These are phyloP conservation scores for Crepidotus variabilis DNA, from an alignment of 768 basidiomycete genomes.

Conservation along the genomic window DNA sequence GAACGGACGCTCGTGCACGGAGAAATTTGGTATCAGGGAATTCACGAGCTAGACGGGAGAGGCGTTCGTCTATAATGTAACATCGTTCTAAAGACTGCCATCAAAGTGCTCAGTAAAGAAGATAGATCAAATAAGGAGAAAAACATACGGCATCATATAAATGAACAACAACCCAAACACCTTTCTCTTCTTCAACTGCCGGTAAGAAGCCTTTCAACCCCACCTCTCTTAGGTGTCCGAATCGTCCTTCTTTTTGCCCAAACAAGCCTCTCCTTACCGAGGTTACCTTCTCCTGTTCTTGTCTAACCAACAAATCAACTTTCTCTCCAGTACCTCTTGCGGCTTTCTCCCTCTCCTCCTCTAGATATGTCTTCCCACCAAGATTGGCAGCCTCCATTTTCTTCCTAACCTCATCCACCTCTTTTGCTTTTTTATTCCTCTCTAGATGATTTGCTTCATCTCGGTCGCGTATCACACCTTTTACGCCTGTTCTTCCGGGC, in stretches of 20 bases:
- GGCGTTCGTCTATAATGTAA: slow-evolving; percentile 61
- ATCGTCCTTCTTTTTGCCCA: slow-evolving; percentile 29
- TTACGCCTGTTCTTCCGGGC: slow-evolving; percentile 83
- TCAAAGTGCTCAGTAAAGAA: slow-evolving; percentile 4
- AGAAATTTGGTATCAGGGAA: slow-evolving; percentile 77
- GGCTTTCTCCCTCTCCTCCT: slow-evolving; percentile 65
- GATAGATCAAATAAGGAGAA: not conserved
- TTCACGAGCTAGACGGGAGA: slow-evolving; percentile 64
- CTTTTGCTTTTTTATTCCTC: slow-evolving; percentile 47
- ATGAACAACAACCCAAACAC: slow-evolving; percentile 82
- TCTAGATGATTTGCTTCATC: slow-evolving; percentile 60
- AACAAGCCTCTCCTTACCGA: slow-evolving; percentile 36
- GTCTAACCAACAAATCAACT: slow-evolving; percentile 40
- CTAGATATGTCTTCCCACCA: slow-evolving; percentile 69
- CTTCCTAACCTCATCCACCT: slow-evolving; percentile 47
- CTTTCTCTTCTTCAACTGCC: slow-evolving; percentile 72
- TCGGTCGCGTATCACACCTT: slow-evolving; percentile 82
- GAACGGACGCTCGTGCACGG: slow-evolving; percentile 69
- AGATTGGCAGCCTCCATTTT: slow-evolving; percentile 65
- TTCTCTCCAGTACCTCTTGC: slow-evolving; percentile 37
- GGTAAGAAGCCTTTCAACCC: slow-evolving; percentile 67
- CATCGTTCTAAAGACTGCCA: slow-evolving; percentile 73
- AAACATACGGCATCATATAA: slow-evolving; percentile 73
- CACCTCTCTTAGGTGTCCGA: slow-evolving; percentile 73
- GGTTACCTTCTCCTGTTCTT: slow-evolving; percentile 34